Evolutionary conservation across 2,329 filamentous ascomycete genomes (phyloP).

Genomic region (Botrytis fabae): DNA sequence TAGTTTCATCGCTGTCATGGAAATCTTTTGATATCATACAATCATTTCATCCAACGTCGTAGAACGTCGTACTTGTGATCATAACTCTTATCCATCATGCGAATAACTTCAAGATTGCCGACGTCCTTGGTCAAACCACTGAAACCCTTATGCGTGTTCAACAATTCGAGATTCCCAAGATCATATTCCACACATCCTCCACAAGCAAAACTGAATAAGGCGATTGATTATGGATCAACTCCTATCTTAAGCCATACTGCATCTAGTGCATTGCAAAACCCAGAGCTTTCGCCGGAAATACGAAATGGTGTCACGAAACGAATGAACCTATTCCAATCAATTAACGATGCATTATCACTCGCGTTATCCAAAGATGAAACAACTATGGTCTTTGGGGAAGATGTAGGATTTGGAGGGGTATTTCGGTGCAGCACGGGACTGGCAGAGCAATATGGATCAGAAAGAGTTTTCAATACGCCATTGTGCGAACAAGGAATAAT

Average conservation of each 20-base stretch:
- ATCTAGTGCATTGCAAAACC: constrained; percentile 66
- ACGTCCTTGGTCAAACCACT: not conserved
- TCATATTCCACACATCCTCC: constrained; percentile 46
- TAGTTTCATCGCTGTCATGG: constrained; percentile 2
- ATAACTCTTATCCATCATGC: not conserved
- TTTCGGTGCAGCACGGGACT: constrained; percentile 94
- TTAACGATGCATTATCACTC: constrained; percentile 85
- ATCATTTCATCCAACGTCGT: not conserved
- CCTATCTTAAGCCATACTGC: constrained; percentile 79
- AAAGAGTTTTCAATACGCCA: constrained; percentile 95
- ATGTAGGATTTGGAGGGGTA: constrained; percentile 95
- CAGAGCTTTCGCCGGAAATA: constrained; percentile 67
- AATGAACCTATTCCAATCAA: constrained; percentile 90
- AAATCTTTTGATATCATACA: not conserved
- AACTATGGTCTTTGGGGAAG: constrained; percentile 91
- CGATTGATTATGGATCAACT: constrained; percentile 82
- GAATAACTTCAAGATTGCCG: constrained; percentile 10
- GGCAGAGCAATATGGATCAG: constrained; percentile 79
- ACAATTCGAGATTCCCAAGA: constrained; percentile 14
- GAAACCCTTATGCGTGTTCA: not conserved
- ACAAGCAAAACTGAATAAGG: constrained; percentile 73
- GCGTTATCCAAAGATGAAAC: constrained; percentile 81
- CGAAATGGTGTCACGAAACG: constrained; percentile 74
- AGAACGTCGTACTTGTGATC: constrained; percentile 20
- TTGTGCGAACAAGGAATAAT: constrained; percentile 92